A percentile compares a stretch with the other conserved stretches of the same genome.
These are phyloP conservation scores for Ophiobolus disseminans DNA, from an alignment of 2,329 filamentous ascomycete species.

Conservation along the genomic window DNA sequence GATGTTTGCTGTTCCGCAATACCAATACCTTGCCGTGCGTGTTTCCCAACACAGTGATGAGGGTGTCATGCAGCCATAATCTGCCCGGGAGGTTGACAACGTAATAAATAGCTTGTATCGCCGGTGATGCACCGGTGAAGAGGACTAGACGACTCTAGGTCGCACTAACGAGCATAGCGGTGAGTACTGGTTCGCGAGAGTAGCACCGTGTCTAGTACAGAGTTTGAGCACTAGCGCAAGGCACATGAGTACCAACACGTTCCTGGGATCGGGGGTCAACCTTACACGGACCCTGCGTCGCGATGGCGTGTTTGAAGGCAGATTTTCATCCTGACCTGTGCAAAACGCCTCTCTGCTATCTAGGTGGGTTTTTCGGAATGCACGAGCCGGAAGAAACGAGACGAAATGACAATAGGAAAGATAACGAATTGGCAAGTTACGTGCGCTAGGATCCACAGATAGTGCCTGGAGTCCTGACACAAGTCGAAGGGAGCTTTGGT, in stretches of 20 bases:
- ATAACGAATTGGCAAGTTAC: conserved; percentile 2
- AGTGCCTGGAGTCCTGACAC: not conserved
- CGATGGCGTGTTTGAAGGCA: not conserved
- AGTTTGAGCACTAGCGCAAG: conserved; percentile 2
- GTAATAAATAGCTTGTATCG: not conserved
- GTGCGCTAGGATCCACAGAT: conserved; percentile 4
- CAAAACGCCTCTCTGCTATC: not conserved
- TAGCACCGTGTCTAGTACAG: not conserved
- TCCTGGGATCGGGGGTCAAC: not conserved
- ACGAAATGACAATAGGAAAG: conserved; percentile 3
- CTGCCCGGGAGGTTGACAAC: not conserved
- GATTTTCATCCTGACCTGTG: not conserved
- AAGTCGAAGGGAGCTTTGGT: not conserved
- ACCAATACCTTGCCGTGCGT: not conserved
- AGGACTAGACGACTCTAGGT: not conserved
- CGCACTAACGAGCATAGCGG: conserved; percentile 1
- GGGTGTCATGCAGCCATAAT: not conserved
- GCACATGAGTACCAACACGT: not conserved
- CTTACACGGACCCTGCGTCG: not conserved
- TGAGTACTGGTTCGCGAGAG: not conserved
- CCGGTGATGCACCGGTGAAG: not conserved
- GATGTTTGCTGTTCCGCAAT: not conserved
- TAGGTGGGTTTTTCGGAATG: not conserved
- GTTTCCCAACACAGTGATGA: not conserved
- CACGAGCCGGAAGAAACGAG: not conserved